Evolutionary conservation across 2,329 filamentous ascomycete genomes (phyloP).

Genomic region (Aspergillus latus): DNA sequence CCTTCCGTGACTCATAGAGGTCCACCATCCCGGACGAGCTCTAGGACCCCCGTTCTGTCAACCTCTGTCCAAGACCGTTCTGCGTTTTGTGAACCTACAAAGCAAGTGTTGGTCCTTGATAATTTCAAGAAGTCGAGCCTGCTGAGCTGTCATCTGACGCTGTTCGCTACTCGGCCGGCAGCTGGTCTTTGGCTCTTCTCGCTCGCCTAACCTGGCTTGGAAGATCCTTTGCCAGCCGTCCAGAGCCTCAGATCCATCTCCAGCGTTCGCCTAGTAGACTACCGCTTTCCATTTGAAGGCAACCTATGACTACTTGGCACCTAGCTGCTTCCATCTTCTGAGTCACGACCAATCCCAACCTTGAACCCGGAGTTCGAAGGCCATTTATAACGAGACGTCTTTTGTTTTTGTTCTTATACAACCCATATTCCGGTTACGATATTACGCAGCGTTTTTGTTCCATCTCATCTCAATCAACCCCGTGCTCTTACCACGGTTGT

Average conservation of each 20-base stretch:
- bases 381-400: slow-evolving; percentile 25
- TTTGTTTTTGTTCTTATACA: slow-evolving; percentile 27
- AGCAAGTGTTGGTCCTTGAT: slow-evolving; percentile 19
- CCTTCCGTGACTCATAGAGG: slow-evolving; percentile 26
- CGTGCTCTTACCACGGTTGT: slow-evolving; percentile 20
- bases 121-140: slow-evolving; percentile 14
- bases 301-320: slow-evolving; percentile 32
- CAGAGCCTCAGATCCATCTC: slow-evolving; percentile 17
- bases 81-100: slow-evolving; percentile 20
- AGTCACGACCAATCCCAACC: slow-evolving; percentile 32
- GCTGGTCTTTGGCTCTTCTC: slow-evolving; percentile 28
- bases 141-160: slow-evolving; percentile 19
- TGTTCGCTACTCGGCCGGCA: slow-evolving; percentile 22
- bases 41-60: slow-evolving; percentile 20
- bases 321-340: slow-evolving; percentile 22
- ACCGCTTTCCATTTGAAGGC: slow-evolving; percentile 3
- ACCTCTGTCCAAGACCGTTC: slow-evolving; percentile 14
- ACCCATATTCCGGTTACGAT: slow-evolving; percentile 37
- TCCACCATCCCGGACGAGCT: slow-evolving; percentile 19
- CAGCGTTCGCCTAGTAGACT: too few relatives aligned
- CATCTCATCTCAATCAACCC: slow-evolving; percentile 10
- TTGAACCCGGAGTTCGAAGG: slow-evolving; percentile 42
- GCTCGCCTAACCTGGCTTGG: slow-evolving; percentile 20
- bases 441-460: slow-evolving; percentile 39
- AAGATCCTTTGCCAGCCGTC: slow-evolving; percentile 28